Conservation (phyloP, 2,329 filamentous ascomycete species). For the Lachnellula willkommii region DNA sequence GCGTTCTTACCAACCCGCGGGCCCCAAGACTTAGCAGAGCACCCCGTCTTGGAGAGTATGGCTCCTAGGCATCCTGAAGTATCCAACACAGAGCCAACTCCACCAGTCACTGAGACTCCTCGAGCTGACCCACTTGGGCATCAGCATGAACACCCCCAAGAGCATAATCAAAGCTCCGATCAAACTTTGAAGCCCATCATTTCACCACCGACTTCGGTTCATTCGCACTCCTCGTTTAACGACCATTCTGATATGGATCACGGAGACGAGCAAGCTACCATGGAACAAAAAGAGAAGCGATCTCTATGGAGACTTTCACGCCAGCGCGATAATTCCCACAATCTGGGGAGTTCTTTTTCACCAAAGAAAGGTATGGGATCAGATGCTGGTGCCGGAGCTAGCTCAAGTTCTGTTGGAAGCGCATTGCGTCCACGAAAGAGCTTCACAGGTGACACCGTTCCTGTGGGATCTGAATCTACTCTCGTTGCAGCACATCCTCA, state of each 20-base stretch:
- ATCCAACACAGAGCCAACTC: constrained; percentile 20
- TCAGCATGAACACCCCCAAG: constrained; percentile 19
- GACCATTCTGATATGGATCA: constrained; percentile 79
- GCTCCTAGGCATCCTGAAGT: constrained; percentile 16
- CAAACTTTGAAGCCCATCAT: constrained; percentile 55
- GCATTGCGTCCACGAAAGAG: constrained; percentile 42
- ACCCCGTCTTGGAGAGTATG: constrained; percentile 25
- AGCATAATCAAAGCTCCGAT: constrained; percentile 22
- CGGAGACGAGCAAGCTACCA: constrained; percentile 50
- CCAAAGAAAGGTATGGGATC: constrained; percentile 49
- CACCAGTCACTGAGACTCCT: constrained; percentile 23
- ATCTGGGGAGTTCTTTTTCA: constrained; percentile 38
- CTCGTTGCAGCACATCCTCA: constrained; percentile 20
- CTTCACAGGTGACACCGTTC: constrained; percentile 37
- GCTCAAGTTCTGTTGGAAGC: constrained; percentile 64
- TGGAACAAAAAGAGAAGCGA: constrained; percentile 64
- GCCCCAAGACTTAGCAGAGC: constrained; percentile 27
- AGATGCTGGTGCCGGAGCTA: constrained; percentile 59
- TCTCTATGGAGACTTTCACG: constrained; percentile 68
- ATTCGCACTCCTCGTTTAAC: constrained; percentile 61
- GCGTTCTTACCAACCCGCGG: constrained; percentile 30
- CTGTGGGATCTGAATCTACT: constrained; percentile 28
- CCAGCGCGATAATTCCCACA: constrained; percentile 50
- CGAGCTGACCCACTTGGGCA: constrained; percentile 18
- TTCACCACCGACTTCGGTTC: constrained; percentile 71